Percentiles rank a stretch among this genome's conserved stretches.
phyloP scores from a whole-genome alignment of 2,329 filamentous ascomycete genomes.

The Paramyrothecium sp. region DNA sequence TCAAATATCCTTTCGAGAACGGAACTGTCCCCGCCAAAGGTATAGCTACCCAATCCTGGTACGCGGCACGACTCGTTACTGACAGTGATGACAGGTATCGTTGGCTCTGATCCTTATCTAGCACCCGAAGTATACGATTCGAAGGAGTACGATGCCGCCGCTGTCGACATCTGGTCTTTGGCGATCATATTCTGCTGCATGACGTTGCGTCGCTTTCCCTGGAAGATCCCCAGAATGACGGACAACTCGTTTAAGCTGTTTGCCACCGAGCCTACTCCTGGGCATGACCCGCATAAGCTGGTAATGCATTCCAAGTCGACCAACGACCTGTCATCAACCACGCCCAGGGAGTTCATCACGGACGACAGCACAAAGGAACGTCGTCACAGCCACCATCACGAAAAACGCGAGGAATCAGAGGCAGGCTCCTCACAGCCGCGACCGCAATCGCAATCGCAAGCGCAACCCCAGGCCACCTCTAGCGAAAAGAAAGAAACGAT shows the following conservation, averaged over 20 bases:
- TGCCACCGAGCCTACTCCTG: constrained; percentile 78
- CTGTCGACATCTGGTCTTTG: constrained; percentile 95
- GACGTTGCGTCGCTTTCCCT: constrained; percentile 91
- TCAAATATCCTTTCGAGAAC: constrained; percentile 94
- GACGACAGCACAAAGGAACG: constrained; percentile 23
- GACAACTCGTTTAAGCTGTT: constrained; percentile 97
- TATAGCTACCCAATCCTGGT: constrained; percentile 12
- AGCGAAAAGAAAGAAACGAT: constrained; percentile 72
- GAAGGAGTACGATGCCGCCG: constrained; percentile 88
- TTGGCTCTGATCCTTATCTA: constrained; percentile 90
- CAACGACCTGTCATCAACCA: constrained; percentile 38
- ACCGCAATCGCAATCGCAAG: constrained; percentile 22
- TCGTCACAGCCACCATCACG: constrained; percentile 14
- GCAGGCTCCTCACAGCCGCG: constrained; percentile 4
- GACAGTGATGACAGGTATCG: constrained; percentile 45
- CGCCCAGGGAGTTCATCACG: constrained; percentile 35
- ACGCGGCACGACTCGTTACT: constrained; percentile 6
- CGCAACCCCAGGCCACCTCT: constrained; percentile 20
- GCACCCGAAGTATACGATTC: constrained; percentile 96
- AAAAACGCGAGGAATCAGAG: constrained; percentile 13
- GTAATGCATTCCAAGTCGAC: constrained; percentile 44
- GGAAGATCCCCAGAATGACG: constrained; percentile 88
- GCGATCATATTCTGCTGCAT: constrained; percentile 99
- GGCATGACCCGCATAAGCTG: constrained; percentile 58
- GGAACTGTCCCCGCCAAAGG: constrained; percentile 42